Conservation (phyloP, 352 stramenopile genomes). For the Phytophthora cactorum region DNA sequence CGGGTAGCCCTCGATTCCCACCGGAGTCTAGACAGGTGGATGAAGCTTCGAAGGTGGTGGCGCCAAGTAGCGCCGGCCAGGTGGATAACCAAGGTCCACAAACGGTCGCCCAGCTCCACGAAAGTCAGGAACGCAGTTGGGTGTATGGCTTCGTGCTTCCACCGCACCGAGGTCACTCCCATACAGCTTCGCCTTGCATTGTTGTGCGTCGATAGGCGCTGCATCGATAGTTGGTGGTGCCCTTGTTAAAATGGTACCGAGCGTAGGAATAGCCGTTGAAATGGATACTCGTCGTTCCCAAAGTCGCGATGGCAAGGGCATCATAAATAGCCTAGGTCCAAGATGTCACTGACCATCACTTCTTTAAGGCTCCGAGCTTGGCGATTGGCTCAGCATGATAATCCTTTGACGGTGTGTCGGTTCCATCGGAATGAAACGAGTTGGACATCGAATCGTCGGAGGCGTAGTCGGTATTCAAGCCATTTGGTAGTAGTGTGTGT, state of each 20-base stretch:
- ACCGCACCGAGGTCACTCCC: neutral
- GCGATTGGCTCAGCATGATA: neutral
- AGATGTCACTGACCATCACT: neutral
- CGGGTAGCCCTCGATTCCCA: too few species aligned
- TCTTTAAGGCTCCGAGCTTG: neutral
- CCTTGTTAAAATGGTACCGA: constrained; percentile 1
- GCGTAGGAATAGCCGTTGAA: neutral
- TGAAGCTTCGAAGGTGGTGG: too few species aligned
- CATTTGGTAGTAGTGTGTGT: neutral
- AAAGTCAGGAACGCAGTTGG: neutral
- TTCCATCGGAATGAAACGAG: neutral
- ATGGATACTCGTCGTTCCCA: neutral
- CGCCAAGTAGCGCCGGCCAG: too few species aligned
- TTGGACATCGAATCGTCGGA: neutral
- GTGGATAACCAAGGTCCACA: too few species aligned
- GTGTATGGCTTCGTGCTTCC: neutral
- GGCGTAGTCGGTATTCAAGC: neutral
- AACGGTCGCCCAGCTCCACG: neutral
- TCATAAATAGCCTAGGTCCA: neutral
- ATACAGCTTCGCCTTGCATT: neutral
- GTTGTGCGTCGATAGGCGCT: neutral
- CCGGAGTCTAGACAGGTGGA: too few species aligned
- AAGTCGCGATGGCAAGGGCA: neutral
- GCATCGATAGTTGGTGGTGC: neutral
- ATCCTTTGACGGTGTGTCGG: neutral